Conservation (phyloP, 108 stramenopile genomes). For the Phaeodactylum tricornutum region DNA sequence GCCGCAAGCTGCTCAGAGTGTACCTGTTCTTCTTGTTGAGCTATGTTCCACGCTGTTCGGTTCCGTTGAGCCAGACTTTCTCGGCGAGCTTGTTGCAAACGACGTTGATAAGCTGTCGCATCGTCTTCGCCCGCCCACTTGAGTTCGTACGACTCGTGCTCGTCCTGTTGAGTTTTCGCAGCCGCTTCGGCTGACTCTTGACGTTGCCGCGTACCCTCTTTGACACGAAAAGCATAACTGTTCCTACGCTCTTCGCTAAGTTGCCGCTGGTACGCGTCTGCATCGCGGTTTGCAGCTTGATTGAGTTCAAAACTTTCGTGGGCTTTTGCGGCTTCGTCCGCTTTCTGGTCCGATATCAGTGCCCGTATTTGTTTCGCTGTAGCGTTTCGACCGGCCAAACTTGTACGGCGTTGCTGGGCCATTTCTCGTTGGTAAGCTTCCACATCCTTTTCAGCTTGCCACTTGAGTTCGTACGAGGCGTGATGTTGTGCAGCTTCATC, state of each 20-base stretch:
- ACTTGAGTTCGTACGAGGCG: constrained; percentile 47
- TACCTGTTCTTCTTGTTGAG: too few relatives aligned
- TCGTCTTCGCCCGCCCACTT: constrained; percentile 78
- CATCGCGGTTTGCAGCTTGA: constrained; percentile 37
- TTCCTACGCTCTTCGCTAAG: constrained; percentile 25
- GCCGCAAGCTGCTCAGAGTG: constrained; percentile 10
- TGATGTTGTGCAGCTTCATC: constrained; percentile 34
- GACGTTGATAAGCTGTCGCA: constrained; percentile 46
- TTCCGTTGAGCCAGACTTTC: constrained; percentile 49
- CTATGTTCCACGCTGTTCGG: constrained; percentile 13
- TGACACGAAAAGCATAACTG: constrained; percentile 32
- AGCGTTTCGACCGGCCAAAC: constrained; percentile 22
- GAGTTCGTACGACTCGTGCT: constrained; percentile 65
- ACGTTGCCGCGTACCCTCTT: constrained; percentile 21
- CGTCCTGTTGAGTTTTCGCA: constrained; percentile 15
- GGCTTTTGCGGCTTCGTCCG: constrained; percentile 12
- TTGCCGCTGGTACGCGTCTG: constrained; percentile 29
- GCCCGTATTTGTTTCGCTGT: constrained; percentile 6
- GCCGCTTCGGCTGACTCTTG: constrained; percentile 21
- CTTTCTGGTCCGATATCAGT: constrained; percentile 17
- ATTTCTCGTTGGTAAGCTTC: constrained; percentile 45
- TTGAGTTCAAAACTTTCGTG: constrained; percentile 39
- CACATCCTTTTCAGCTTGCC: constrained; percentile 65
- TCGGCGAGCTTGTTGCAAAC: constrained; percentile 51
- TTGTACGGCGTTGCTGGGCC: constrained; percentile 27